phyloP scores from a whole-genome alignment of 2,329 filamentous ascomycete species.

The Phaeosphaeria sp. region DNA sequence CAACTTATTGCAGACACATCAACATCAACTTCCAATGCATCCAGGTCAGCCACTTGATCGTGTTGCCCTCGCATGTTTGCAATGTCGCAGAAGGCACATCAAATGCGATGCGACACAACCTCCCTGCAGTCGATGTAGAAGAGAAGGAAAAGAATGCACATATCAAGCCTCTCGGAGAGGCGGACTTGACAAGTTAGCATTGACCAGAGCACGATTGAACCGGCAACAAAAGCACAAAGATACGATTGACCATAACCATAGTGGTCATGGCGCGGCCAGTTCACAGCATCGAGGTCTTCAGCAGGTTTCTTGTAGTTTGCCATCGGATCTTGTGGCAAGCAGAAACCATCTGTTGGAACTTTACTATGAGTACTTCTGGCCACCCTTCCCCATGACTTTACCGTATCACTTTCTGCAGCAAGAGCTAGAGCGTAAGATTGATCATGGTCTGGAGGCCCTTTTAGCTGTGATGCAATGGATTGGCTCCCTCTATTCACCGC shows the following conservation, averaged over 20 bases:
- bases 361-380: not conserved
- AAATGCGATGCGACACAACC: conserved; percentile 40
- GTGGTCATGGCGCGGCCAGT: not conserved
- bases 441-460: conserved; percentile 25
- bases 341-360: not conserved
- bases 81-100: conserved; percentile 30
- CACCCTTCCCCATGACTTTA: conserved; percentile 46
- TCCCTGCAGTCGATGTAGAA: conserved; percentile 32
- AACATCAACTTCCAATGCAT: not conserved
- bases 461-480: conserved; percentile 34
- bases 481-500: conserved; percentile 35
- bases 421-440: conserved; percentile 9
- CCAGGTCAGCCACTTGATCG: not conserved
- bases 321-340: not conserved
- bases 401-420: conserved; percentile 50
- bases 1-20: not conserved
- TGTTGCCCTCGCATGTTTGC: conserved; percentile 1
- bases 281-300: not conserved
- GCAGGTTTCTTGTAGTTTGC: not conserved
- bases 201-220: conserved; percentile 27
- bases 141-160: conserved; percentile 36
- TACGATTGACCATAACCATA: conserved; percentile 39
- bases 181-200: conserved; percentile 34
- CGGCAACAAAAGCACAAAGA: conserved; percentile 27
- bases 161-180: conserved; percentile 36